These are phyloP conservation scores for Vigna unguiculata DNA, from an alignment of 306 rosid species.

Conservation along the genomic window DNA sequence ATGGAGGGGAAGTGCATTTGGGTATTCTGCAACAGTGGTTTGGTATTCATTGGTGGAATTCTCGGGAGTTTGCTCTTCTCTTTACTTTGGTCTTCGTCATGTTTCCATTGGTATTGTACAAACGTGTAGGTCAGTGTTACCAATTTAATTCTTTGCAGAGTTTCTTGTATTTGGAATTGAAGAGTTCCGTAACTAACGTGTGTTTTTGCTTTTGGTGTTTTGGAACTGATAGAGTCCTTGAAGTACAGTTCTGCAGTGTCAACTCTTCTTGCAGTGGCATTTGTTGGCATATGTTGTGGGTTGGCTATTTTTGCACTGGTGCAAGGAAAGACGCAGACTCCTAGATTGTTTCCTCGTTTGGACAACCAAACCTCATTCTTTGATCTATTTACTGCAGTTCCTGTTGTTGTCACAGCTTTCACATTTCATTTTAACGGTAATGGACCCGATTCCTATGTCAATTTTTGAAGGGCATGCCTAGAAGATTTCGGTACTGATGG, in stretches of 20 bases:
- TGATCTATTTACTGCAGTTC: slow-evolving; percentile 93
- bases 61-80: slow-evolving; percentile 71
- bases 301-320: slow-evolving; percentile 72
- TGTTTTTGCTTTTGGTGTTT: slow-evolving; percentile 1
- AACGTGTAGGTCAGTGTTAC: slow-evolving; percentile 75
- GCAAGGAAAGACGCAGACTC: slow-evolving; percentile 73
- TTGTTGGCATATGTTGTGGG: slow-evolving; percentile 82
- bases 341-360: slow-evolving; percentile 72
- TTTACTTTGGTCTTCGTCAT: slow-evolving; percentile 63
- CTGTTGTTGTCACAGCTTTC: slow-evolving; percentile 92
- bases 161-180: slow-evolving; percentile 32
- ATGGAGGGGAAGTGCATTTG: slow-evolving; percentile 64
- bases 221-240: slow-evolving; percentile 64
- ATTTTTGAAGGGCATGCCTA: background rate
- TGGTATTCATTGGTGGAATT: slow-evolving; percentile 97
- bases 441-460: background rate
- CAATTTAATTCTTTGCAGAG: background rate
- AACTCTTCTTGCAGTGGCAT: slow-evolving; percentile 78
- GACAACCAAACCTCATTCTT: slow-evolving; percentile 75
- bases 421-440: slow-evolving; percentile 90
- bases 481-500: slow-evolving; percentile 30
- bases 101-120: slow-evolving; percentile 75
- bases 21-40: slow-evolving; percentile 95
- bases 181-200: background rate
- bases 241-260: slow-evolving; percentile 83